These are phyloP conservation scores for Coemansia sp. DNA, from an alignment of 192 early-diverging fungal genomes.

Conservation along the genomic window DNA sequence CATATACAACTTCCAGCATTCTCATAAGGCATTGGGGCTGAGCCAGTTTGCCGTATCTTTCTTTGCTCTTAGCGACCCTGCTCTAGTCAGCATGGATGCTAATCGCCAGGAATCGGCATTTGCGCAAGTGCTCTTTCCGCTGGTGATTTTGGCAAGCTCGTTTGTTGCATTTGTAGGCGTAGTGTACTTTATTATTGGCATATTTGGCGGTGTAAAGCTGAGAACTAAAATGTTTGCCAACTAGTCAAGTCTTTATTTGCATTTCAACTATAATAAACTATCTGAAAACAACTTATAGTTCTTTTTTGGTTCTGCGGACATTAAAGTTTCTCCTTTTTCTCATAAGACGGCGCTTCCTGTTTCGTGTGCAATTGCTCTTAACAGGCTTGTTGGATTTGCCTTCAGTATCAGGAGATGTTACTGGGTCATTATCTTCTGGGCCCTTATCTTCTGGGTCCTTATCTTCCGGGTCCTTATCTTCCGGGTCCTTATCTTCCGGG, in stretches of 20 bases:
- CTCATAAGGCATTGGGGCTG: slow-evolving; percentile 34
- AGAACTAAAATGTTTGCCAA: neutral
- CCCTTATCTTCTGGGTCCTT: neutral
- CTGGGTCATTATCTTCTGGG: too few relatives aligned
- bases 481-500: too few relatives aligned
- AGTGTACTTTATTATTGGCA: slow-evolving; percentile 37
- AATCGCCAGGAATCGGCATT: slow-evolving; percentile 5
- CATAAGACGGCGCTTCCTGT: too few relatives aligned
- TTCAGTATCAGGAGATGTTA: too few relatives aligned
- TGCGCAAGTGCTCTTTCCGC: slow-evolving; percentile 24
- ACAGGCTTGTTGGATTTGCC: too few relatives aligned
- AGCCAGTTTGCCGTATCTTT: slow-evolving; percentile 35
- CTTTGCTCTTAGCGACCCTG: slow-evolving; percentile 36
- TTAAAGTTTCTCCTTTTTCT: too few relatives aligned
- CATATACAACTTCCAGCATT: slow-evolving; percentile 30
- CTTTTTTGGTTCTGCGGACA: too few relatives aligned
- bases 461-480: neutral
- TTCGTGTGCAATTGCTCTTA: too few relatives aligned
- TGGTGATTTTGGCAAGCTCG: slow-evolving; percentile 23
- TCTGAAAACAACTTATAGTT: too few relatives aligned
- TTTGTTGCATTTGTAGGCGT: slow-evolving; percentile 22
- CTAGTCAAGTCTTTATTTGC: neutral
- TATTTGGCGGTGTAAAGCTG: slow-evolving; percentile 32
- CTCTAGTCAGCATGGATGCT: slow-evolving; percentile 21
- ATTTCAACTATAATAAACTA: too few relatives aligned